phyloP scores from a whole-genome alignment of 495 filamentous ascomycete species.

The Penicillium chermesinum region DNA sequence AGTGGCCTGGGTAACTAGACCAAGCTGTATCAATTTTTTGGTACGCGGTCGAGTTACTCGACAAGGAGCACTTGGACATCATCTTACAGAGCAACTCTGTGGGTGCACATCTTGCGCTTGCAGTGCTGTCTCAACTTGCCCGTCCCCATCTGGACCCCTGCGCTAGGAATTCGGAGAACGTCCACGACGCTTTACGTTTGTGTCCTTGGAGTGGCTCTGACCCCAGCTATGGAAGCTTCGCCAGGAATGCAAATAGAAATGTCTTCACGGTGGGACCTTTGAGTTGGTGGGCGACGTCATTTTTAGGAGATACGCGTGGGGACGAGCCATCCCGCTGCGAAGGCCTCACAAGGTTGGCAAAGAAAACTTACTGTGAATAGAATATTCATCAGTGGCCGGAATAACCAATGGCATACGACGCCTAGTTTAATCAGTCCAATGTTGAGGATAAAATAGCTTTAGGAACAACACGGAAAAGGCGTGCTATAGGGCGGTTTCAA shows the following conservation, averaged over 20 bases:
- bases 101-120: constrained; percentile 47
- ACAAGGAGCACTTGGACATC: constrained; percentile 35
- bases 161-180: constrained; percentile 7
- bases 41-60: constrained; percentile 33
- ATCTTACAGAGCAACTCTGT: constrained; percentile 52
- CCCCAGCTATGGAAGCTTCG: constrained; percentile 2
- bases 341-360: constrained; percentile 1
- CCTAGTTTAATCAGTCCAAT: no score
- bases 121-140: constrained; percentile 46
- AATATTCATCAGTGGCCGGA: constrained; percentile 6
- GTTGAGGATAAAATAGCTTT: no score
- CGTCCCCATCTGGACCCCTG: constrained; percentile 43
- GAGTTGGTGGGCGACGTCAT: background rate
- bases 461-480: no score
- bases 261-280: constrained; percentile 1
- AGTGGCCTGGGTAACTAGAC: constrained; percentile 48
- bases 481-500: no score
- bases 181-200: constrained; percentile 7
- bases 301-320: background rate
- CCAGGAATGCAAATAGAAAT: constrained; percentile 3
- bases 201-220: constrained; percentile 12
- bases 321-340: background rate
- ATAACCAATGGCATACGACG: no score
- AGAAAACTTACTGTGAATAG: constrained; percentile 1
- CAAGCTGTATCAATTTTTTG: constrained; percentile 42